Percentiles rank a stretch among this genome's conserved stretches.
Conservation (phyloP, 1,284 basidiomycete genomes). For the Thecaphora thlaspeos region DNA sequence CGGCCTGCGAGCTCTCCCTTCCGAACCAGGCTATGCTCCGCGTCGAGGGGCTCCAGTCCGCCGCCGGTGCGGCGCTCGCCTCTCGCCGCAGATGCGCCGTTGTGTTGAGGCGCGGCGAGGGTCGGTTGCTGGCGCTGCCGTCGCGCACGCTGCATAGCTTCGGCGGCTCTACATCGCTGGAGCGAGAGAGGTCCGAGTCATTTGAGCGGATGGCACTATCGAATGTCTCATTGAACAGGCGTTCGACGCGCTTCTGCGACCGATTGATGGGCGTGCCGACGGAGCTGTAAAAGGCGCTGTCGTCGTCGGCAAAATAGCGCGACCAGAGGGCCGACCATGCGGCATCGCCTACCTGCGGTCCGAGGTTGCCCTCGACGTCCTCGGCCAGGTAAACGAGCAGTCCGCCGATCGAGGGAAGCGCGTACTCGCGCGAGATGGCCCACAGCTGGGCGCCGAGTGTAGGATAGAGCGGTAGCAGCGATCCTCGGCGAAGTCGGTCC, state of each 20-base stretch:
- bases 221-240: too few relatives aligned
- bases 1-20: constrained; percentile 9
- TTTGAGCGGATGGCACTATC: too few relatives aligned
- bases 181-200: constrained; percentile 10
- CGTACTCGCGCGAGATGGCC: constrained; percentile 55
- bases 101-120: constrained; percentile 15
- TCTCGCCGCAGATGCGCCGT: too few relatives aligned
- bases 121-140: constrained; percentile 5
- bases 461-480: constrained; percentile 51
- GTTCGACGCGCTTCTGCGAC: too few relatives aligned
- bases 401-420: constrained; percentile 51
- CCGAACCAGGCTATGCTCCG: constrained; percentile 17
- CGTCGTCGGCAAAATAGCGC: constrained; percentile 44
- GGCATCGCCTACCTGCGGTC: constrained; percentile 49
- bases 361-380: constrained; percentile 49
- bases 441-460: constrained; percentile 54
- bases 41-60: constrained; percentile 19
- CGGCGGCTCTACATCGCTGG: constrained; percentile 1
- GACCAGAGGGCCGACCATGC: constrained; percentile 53
- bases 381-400: constrained; percentile 50
- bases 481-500: constrained; percentile 38
- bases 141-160: too few relatives aligned
- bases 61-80: background rate
- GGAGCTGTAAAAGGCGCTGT: constrained; percentile 5
- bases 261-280: constrained; percentile 2